Base-by-base conservation (phyloP, 805 yeast species). In the Teunomyces lycoperdinae region DNA sequence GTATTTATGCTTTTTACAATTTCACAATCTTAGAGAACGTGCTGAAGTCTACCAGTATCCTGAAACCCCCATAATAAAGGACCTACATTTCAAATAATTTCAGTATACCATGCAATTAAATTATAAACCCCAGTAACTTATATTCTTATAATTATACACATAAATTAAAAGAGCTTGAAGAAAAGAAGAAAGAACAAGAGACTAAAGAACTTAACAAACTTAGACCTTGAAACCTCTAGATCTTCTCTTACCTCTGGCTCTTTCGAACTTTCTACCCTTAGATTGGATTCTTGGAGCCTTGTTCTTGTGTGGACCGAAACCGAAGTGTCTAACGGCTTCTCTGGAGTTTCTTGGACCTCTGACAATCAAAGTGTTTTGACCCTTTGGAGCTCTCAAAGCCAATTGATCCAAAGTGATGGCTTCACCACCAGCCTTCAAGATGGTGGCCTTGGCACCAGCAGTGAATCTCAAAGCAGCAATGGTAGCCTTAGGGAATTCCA, bases 161-260 rank as follows among this genome's bases (percentile, higher is more conserved):
- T 40, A 45, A 51, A 41, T 44, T 28, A 38, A 41, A 42, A 45
- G 50, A 32, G 34, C 24, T 28, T 29, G 33, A 14, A 39, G 32
- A 26, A 28, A 27, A 30, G 41, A 34, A 13, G 9, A 30, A 41
- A 13, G 20, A 16, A 20, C 34, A 46, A 41, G 42, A 17, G 27
- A 35, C 24, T 9, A 35, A 42, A 42, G 30, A 42, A 43, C 41
- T 44, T 49, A 56, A 51, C 48, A 50, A 54, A 57, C 63, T 89
- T 92, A 94, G 81, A 94, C 99, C 88, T 94, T 94, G 99, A 94
- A 94, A 83, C 96, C 99, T 86, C 95, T 90, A 64, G 98, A 91
- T 77, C 83, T 86, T 83, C 99, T 85, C 80, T 87, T 95, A 86
- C 99, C 99, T 89, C 99, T 94, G 71, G 97, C 99, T 81, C 94